Evolutionary conservation across 768 basidiomycete genomes (phyloP).

Genomic region (Phaeotremella fagi): DNA sequence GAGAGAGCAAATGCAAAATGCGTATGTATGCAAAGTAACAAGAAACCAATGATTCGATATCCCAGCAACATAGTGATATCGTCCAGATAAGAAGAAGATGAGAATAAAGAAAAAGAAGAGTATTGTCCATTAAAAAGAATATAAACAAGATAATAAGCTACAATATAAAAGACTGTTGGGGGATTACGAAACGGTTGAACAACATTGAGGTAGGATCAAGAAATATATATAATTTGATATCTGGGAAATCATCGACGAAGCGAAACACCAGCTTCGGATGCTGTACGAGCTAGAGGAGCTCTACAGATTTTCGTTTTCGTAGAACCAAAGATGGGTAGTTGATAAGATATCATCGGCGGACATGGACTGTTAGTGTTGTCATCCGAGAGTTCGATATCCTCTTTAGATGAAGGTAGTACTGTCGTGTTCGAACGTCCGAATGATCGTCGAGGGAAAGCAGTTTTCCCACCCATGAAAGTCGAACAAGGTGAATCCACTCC

Average conservation of each 20-base stretch:
- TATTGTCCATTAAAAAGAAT: too few relatives aligned
- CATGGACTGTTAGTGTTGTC: constrained; percentile 16
- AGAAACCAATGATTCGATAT: too few relatives aligned
- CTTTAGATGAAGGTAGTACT: constrained; percentile 63
- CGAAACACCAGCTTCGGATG: constrained; percentile 15
- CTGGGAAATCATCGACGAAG: neutral
- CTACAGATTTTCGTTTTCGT: constrained; percentile 32
- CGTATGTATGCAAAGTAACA: too few relatives aligned
- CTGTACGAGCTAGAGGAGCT: constrained; percentile 25
- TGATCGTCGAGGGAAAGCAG: constrained; percentile 4
- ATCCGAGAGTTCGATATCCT: constrained; percentile 45
- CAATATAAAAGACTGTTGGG: too few relatives aligned
- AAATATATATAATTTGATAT: too few relatives aligned
- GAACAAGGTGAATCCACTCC: constrained; percentile 51
- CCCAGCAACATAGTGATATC: too few relatives aligned
- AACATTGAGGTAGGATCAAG: neutral
- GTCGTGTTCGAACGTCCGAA: constrained; percentile 62
- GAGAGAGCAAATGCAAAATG: too few relatives aligned
- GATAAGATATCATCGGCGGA: constrained; percentile 56
- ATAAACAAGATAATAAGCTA: too few relatives aligned
- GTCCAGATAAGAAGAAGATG: too few relatives aligned
- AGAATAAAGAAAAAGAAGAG: too few relatives aligned
- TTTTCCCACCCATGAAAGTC: neutral
- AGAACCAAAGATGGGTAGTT: constrained; percentile 41
- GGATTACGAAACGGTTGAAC: neutral